Evolutionary conservation across 805 yeast genomes (phyloP).

Genomic region (Scheffersomyces coipomensis): DNA sequence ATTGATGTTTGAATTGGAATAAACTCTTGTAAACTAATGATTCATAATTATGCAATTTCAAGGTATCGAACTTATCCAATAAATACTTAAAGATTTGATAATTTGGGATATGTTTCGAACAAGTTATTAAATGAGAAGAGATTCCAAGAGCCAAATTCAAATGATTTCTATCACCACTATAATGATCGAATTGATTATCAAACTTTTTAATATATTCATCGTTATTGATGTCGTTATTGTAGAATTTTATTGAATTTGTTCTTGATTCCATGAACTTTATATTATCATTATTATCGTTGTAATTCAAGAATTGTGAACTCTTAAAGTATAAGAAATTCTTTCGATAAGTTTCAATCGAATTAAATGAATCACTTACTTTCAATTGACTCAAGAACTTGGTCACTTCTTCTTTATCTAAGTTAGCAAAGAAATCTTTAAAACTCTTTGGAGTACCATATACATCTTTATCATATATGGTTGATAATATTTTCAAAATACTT

Average conservation of each 20-base stretch:
- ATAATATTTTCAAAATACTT: conserved; percentile 16
- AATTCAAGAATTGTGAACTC: conserved; percentile 32
- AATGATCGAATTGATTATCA: conserved; percentile 13
- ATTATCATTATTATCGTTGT: conserved; percentile 26
- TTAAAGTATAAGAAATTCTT: conserved; percentile 21
- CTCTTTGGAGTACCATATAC: conserved; percentile 8
- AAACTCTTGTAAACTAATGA: conserved; percentile 24
- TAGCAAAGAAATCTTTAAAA: conserved; percentile 12
- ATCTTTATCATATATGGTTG: conserved; percentile 3
- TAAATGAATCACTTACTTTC: conserved; percentile 16
- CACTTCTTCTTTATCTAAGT: conserved; percentile 10
- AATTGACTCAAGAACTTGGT: conserved; percentile 10
- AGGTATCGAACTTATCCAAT: conserved; percentile 21
- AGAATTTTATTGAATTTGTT: conserved; percentile 9
- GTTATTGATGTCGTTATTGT: conserved; percentile 11
- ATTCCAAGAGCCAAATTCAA: conserved; percentile 9
- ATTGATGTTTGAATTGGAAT: conserved; percentile 18
- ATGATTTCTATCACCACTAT: conserved; percentile 9
- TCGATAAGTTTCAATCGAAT: conserved; percentile 20
- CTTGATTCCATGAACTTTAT: conserved; percentile 14
- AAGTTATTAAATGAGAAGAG: conserved; percentile 7
- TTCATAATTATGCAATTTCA: conserved; percentile 22
- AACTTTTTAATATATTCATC: conserved; percentile 20
- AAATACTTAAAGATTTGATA: conserved; percentile 20
- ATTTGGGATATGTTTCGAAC: conserved; percentile 20